Conservation (phyloP, 2,329 filamentous ascomycete species). For the Alternaria panax region DNA sequence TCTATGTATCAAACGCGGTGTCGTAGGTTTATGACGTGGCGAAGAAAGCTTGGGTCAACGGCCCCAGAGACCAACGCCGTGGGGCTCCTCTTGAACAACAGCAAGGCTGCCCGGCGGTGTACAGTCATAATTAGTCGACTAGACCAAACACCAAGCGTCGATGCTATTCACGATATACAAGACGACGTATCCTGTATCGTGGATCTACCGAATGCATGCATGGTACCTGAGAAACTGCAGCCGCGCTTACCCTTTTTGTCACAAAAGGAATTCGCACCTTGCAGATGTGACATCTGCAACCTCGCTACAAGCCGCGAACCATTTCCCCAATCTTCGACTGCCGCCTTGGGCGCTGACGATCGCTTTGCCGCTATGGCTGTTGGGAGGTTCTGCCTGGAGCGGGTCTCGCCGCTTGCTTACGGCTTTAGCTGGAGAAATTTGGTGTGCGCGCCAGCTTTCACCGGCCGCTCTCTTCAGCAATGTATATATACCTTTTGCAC, state of each 20-base stretch:
- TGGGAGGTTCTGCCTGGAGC: constrained; percentile 12
- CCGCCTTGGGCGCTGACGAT: constrained; percentile 4
- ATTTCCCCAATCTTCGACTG: background rate
- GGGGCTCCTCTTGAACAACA: background rate
- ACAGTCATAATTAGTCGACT: background rate
- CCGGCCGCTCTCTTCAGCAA: constrained; percentile 7
- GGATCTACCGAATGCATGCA: background rate
- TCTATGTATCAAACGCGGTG: background rate
- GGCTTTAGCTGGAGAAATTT: background rate
- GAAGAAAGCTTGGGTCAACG: background rate
- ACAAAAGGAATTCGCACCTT: background rate
- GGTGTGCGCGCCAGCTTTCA: background rate
- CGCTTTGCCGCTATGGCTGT: background rate
- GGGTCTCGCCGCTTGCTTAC: constrained; percentile 1
- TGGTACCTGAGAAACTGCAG: constrained; percentile 1
- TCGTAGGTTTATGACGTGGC: constrained; percentile 1
- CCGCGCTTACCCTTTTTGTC: constrained; percentile 6
- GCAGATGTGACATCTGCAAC: constrained; percentile 1
- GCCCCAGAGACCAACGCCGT: background rate
- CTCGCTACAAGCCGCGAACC: constrained; percentile 1
- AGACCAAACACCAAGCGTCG: background rate
- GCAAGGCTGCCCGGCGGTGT: background rate
- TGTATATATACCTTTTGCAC: background rate
- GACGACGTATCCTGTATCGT: background rate
- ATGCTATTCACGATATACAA: background rate